Evolutionary conservation across 257 asterid genomes (phyloP), one percentile per base, ranked within the genome.

Genomic region (Solanum rostratum): DNA sequence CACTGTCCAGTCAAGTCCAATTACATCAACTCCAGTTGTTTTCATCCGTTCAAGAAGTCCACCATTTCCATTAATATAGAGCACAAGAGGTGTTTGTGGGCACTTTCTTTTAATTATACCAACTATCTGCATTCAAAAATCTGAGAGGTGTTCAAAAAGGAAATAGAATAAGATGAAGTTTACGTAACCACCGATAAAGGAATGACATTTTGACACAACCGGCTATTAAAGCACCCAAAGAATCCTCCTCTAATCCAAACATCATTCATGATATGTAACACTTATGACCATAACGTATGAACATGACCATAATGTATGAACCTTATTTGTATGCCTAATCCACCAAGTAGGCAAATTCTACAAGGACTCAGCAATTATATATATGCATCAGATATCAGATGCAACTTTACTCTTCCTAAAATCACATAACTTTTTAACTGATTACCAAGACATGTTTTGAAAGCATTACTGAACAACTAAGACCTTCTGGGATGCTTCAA

Each of bases 1-100:
- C 55, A 95, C 93, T 10, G 99, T 94, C 99, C 99, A 97, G 91
- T 97, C 97, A 57, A 95, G 98, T 86, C 98, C 98, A 84, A 95
- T 91, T 59, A 97, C 99, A 83, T 97, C 99, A 85, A 95, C 98
- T 71, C 97, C 98, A 81, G 98, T 97, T 85, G 87, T 88, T 92
- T 91, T 92, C 98, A 95, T 97, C 87, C 94, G 91, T 87, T 95
- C 99, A 70, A 97, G 93, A 82, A 97, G 90, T 43, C 98, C 98
- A 24, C 98, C 99, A 76, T 94, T 95, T 88, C 97, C 98, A 79
- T 97, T 97, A 84, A 96, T 97, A 82, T 97, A 95, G 88, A 95
- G 94, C 81, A 94, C 98, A 80, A 97, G 93, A 8, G 96, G 98
- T 63, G 97, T 95, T 85, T 87, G 90, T 46, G 97, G 98, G 92